These are phyloP conservation scores for Otatea glauca DNA, from an alignment of 176 grass and related monocot species.

Conservation along the genomic window DNA sequence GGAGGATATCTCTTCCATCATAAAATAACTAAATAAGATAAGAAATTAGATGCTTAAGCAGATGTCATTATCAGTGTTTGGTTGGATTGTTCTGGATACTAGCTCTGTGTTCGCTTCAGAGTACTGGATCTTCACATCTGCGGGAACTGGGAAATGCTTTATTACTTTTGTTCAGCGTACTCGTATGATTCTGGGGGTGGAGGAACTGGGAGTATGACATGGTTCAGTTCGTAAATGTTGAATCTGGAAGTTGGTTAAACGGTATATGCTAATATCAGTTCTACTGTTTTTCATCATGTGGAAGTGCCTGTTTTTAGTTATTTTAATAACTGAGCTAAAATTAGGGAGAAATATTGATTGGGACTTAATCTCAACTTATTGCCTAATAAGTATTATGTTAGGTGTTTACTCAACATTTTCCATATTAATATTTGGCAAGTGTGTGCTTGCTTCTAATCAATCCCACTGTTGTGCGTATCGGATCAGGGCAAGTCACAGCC, in stretches of 20 bases:
- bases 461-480: not conserved
- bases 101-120: not conserved
- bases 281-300: not conserved
- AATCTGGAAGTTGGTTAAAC: not conserved
- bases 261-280: not conserved
- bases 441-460: not conserved
- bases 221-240: not conserved
- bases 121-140: not conserved
- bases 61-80: conserved; percentile 27
- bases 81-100: not conserved
- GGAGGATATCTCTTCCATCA: not conserved
- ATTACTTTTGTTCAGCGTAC: not conserved
- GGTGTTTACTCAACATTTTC: not conserved
- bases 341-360: not conserved
- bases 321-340: not conserved
- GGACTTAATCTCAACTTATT: not conserved
- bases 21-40: not conserved
- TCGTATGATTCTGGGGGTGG: not conserved
- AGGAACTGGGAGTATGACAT: conserved; percentile 3
- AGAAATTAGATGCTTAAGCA: not conserved
- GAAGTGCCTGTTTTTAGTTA: not conserved
- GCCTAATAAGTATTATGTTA: not conserved
- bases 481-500: not conserved
- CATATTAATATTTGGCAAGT: not conserved
- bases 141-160: too few species aligned